Percentiles rank a stretch among this genome's conserved stretches.
Conservation (phyloP, 768 basidiomycete genomes). For the Lactifluus piperatus region DNA sequence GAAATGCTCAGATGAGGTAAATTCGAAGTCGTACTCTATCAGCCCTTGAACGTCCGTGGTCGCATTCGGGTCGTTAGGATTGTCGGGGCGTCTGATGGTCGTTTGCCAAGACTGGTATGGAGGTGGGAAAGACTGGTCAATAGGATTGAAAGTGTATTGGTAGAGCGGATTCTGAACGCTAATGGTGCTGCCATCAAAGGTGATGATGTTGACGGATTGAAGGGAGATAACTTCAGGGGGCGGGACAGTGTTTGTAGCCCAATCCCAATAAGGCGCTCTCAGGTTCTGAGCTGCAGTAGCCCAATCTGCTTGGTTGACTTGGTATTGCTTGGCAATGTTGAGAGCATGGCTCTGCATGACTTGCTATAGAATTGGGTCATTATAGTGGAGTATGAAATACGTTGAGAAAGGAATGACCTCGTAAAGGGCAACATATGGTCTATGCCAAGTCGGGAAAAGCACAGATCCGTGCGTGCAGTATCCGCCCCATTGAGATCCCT, state of each 20-base stretch:
- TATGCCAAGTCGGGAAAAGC: conserved; percentile 49
- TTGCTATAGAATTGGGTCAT: conserved; percentile 33
- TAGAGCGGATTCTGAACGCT: conserved; percentile 29
- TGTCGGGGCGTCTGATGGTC: conserved; percentile 10
- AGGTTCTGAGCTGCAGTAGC: conserved; percentile 29
- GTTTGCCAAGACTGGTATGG: conserved; percentile 7
- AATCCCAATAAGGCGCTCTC: conserved; percentile 44
- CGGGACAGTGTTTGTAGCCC: conserved; percentile 34
- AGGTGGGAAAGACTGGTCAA: conserved; percentile 9
- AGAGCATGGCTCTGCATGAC: conserved; percentile 33
- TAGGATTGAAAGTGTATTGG: conserved; percentile 32
- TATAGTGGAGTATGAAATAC: background rate
- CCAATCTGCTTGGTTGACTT: conserved; percentile 24
- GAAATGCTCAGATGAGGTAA: background rate
- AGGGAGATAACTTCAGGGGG: conserved; percentile 33
- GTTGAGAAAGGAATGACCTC: conserved; percentile 32
- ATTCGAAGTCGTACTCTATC: conserved; percentile 21
- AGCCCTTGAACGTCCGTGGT: conserved; percentile 25
- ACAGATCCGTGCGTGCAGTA: conserved; percentile 49
- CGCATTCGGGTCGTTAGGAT: background rate
- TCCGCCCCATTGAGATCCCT: conserved; percentile 30
- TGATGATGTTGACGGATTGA: conserved; percentile 28
- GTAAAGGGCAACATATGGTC: conserved; percentile 42
- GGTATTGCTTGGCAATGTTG: conserved; percentile 36
- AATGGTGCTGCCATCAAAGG: conserved; percentile 25